Evolutionary conservation across 176 grass and related monocot species (phyloP).

Genomic region (Panicum miliaceum): DNA sequence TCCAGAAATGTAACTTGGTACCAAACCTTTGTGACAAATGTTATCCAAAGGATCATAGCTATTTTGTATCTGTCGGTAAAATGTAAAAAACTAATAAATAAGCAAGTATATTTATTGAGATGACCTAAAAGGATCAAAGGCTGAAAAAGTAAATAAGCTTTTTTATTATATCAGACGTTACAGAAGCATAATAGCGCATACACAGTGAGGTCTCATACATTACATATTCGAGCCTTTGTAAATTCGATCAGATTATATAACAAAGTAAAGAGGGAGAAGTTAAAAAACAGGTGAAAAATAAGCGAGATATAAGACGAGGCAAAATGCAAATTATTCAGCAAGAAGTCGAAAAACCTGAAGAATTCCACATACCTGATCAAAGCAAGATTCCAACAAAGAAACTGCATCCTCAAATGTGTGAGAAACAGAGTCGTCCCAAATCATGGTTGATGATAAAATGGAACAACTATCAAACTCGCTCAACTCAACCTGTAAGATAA

Average conservation of each 20-base stretch:
- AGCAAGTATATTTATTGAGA: background rate
- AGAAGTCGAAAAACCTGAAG: slow-evolving; percentile 22
- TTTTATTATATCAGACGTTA: background rate
- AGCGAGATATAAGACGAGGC: slow-evolving; percentile 7
- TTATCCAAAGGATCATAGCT: slow-evolving; percentile 51
- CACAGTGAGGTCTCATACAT: background rate
- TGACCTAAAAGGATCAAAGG: background rate
- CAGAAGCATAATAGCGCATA: background rate
- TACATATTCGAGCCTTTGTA: background rate
- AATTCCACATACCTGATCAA: slow-evolving; percentile 64
- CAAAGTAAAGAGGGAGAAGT: background rate
- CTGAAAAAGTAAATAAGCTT: background rate
- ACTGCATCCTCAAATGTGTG: slow-evolving; percentile 69
- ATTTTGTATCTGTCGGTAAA: slow-evolving; percentile 48
- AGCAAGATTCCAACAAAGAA: slow-evolving; percentile 61
- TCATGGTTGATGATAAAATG: slow-evolving; percentile 74
- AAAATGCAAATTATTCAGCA: slow-evolving; percentile 22
- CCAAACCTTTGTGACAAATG: slow-evolving; percentile 40
- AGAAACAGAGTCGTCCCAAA: slow-evolving; percentile 83
- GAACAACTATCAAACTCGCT: slow-evolving; percentile 70
- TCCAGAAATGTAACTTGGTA: slow-evolving; percentile 43
- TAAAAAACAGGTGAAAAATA: background rate
- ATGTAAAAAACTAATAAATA: background rate
- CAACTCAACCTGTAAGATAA: slow-evolving; percentile 75
- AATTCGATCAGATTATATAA: background rate